Percentiles rank a stretch among this genome's conserved stretches.
Conservation (phyloP, 176 grass and related monocot genomes). For the Ensete glaucum region DNA sequence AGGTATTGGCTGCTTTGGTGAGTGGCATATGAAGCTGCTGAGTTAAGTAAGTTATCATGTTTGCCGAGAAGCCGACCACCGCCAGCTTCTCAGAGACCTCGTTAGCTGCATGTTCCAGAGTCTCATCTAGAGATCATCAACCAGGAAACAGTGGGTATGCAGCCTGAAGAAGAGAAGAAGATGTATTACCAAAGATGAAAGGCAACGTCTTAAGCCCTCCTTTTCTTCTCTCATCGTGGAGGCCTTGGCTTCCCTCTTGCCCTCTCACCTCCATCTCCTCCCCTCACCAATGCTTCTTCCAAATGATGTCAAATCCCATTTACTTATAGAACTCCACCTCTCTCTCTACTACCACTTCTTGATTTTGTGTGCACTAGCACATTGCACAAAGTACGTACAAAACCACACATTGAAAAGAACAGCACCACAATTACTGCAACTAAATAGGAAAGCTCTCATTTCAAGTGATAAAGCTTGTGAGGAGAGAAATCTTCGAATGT, state of each 20-base stretch:
- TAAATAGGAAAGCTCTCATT: too few species aligned
- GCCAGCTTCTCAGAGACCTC: constrained; percentile 82
- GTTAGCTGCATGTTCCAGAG: constrained; percentile 31
- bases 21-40: constrained; percentile 74
- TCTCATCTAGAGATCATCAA: background rate
- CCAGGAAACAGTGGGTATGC: too few species aligned
- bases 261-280: background rate
- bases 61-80: constrained; percentile 65
- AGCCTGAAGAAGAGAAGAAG: background rate
- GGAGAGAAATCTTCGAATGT: too few species aligned
- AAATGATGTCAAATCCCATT: too few species aligned
- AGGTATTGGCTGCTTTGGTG: constrained; percentile 66
- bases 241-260: too few species aligned
- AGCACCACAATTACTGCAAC: too few species aligned
- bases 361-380: too few species aligned
- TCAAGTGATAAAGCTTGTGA: too few species aligned
- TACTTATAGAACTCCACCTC: too few species aligned
- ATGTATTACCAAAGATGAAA: constrained; percentile 66
- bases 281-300: background rate
- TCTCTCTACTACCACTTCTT: too few species aligned
- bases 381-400: too few species aligned
- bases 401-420: too few species aligned
- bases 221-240: constrained; percentile 9
- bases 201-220: constrained; percentile 81
- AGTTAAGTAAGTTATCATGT: constrained; percentile 82